phyloP scores from a whole-genome alignment of 352 stramenopile species.

The Pythium pyrilobum region DNA sequence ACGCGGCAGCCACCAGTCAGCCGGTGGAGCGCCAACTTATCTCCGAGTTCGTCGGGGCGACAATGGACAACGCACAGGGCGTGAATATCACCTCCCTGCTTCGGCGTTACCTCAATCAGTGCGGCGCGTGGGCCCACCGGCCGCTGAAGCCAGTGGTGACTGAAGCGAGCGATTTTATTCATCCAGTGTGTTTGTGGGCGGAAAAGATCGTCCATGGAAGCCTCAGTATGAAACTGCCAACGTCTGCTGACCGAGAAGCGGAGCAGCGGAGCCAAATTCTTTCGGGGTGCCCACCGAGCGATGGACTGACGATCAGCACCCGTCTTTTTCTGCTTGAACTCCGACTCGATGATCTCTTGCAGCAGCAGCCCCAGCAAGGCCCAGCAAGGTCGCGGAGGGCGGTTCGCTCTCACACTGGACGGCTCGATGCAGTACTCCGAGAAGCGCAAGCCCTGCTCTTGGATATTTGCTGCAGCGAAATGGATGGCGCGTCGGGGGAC shows the following conservation, averaged over 20 bases:
- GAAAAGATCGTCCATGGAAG: constrained; percentile 42
- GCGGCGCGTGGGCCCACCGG: constrained; percentile 43
- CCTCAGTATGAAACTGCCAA: not conserved
- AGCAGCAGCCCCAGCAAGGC: constrained; percentile 15
- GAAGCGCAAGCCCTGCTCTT: constrained; percentile 12
- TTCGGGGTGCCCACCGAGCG: not conserved
- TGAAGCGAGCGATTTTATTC: constrained; percentile 26
- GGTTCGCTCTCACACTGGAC: not conserved
- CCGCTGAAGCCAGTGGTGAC: constrained; percentile 17
- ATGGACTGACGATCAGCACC: constrained; percentile 27
- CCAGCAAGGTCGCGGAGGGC: not conserved
- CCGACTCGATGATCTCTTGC: constrained; percentile 39
- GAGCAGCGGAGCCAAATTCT: not conserved
- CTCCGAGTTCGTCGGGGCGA: not conserved
- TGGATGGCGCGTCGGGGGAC: not conserved
- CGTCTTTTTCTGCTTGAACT: constrained; percentile 61
- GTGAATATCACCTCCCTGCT: constrained; percentile 3
- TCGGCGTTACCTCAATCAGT: constrained; percentile 44
- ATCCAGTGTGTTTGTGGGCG: constrained; percentile 47
- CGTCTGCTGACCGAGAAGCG: not conserved
- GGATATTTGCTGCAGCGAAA: constrained; percentile 10
- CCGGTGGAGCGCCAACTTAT: constrained; percentile 2
- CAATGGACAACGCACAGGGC: not conserved
- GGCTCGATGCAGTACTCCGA: constrained; percentile 18
- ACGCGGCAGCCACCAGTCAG: too few relatives aligned